Base-by-base conservation (phyloP, 768 basidiomycete genomes). In the Pleurotus citrinopileatus region DNA sequence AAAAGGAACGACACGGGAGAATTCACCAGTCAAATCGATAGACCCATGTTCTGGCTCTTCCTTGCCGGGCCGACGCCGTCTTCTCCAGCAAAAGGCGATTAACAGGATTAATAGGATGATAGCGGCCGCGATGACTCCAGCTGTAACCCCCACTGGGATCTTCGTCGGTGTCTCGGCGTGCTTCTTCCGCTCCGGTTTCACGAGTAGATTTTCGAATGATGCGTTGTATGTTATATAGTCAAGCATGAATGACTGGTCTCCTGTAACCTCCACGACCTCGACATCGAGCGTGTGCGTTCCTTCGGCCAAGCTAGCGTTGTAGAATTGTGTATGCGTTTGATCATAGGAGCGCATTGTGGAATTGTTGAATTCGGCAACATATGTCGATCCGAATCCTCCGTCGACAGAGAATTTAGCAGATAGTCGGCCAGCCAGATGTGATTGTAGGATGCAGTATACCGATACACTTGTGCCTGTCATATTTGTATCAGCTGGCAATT, bases 161-260 rank as follows among this genome's bases (percentile, higher is more conserved):
- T 37, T 51, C 15, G 17, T 20, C 28, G 17, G 17, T 9, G 22
- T 19, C 20, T 51, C 48, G n/a, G 48, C 25, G n/a, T 20, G 32
- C 34, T 34, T 34, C 20, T 37, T 51, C 15, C 20, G 28, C 7
- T 34, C 48, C 37, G 48, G 48, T 22, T 51, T 51, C 6, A 26
- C 29, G 28, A 51, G 34, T 4, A 37, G 20, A 23, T 51, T 51
- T 22, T 51, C 48, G 23, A 36, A 51, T 2, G 48, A 51, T 36
- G 48, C 63, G 48, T 72, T 74, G 57, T 74, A 77, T 4, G 69
- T 54, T 34, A 77, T 62, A 43, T 73, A 72, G 60, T 76, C 74
- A 59, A 76, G 63, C 15, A 72, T 73, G 28, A 74, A 53, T 1
- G 69, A 62, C 47, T 67, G 62, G 13, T 65, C 59, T 0, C 63